A percentile compares a stretch with the other conserved stretches of the same genome.
Conservation (phyloP, 2,329 filamentous ascomycete genomes). For the Neoscytalidium dimidiatum region DNA sequence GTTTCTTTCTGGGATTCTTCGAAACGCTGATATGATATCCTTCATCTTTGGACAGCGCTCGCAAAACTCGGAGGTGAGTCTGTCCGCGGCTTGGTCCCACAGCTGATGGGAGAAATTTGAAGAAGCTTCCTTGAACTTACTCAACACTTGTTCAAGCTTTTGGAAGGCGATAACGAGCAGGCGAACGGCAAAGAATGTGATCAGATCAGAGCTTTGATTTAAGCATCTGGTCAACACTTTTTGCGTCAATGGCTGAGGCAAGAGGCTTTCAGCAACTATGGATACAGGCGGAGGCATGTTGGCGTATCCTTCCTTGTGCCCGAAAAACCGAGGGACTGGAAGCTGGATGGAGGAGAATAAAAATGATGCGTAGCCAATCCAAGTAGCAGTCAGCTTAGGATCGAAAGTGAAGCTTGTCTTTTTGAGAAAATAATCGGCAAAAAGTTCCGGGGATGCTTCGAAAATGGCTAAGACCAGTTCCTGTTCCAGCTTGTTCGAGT, state of each 20-base stretch:
- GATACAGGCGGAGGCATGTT: constrained; percentile 74
- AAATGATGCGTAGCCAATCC: constrained; percentile 91
- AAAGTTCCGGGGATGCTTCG: constrained; percentile 76
- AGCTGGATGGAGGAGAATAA: constrained; percentile 79
- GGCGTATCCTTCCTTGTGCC: constrained; percentile 63
- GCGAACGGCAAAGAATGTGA: constrained; percentile 81
- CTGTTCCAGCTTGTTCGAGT: constrained; percentile 77
- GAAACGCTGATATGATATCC: constrained; percentile 74
- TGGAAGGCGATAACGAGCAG: constrained; percentile 76
- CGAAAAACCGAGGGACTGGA: constrained; percentile 71
- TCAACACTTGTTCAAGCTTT: constrained; percentile 69
- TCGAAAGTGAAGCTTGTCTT: constrained; percentile 80
- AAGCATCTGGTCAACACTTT: constrained; percentile 79
- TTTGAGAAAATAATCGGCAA: constrained; percentile 82
- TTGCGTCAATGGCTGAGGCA: constrained; percentile 79
- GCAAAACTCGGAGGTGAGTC: constrained; percentile 73
- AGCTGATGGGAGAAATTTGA: constrained; percentile 42
- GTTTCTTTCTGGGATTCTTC: constrained; percentile 64
- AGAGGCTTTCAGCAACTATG: constrained; percentile 79
- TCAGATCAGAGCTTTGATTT: constrained; percentile 73
- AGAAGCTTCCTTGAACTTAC: constrained; percentile 58
- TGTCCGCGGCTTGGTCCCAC: constrained; percentile 71
- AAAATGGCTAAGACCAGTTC: constrained; percentile 83
- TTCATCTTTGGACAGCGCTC: constrained; percentile 79
- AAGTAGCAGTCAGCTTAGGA: constrained; percentile 87